Percentiles rank a stretch among this genome's conserved stretches.
Evolutionary conservation across 352 stramenopile species (phyloP).

Genomic region (Globisporangium yorkense): DNA sequence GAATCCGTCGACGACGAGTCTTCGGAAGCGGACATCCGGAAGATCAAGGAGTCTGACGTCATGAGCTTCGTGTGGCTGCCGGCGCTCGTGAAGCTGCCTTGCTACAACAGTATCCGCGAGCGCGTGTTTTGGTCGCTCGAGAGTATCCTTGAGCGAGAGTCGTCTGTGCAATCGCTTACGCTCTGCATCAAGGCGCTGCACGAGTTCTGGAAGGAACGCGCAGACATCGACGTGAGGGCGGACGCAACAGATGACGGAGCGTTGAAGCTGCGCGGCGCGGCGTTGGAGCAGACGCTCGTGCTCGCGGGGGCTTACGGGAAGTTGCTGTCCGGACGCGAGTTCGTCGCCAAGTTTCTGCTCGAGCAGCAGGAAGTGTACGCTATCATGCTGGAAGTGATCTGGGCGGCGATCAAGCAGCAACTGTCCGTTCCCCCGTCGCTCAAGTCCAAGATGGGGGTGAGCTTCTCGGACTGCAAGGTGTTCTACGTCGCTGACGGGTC

Average conservation of each 20-base stretch:
- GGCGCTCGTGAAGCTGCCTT: slow-evolving; percentile 58
- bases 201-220: slow-evolving; percentile 46
- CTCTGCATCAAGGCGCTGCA: slow-evolving; percentile 65
- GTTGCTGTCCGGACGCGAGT: slow-evolving; percentile 60
- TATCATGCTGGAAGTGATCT: slow-evolving; percentile 67
- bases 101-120: slow-evolving; percentile 48
- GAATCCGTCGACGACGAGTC: slow-evolving; percentile 25
- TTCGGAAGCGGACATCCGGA: slow-evolving; percentile 18
- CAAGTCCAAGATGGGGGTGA: slow-evolving; percentile 42
- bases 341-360: slow-evolving; percentile 58
- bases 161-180: slow-evolving; percentile 56
- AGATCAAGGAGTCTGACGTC: slow-evolving; percentile 7
- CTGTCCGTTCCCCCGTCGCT: slow-evolving; percentile 42
- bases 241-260: background rate
- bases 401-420: slow-evolving; percentile 62
- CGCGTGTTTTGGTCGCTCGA: slow-evolving; percentile 63
- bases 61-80: slow-evolving; percentile 72
- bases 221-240: slow-evolving; percentile 8
- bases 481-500: slow-evolving; percentile 69
- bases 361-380: slow-evolving; percentile 47
- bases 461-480: slow-evolving; percentile 74
- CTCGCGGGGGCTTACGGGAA: slow-evolving; percentile 60
- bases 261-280: slow-evolving; percentile 22
- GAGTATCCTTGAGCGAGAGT: slow-evolving; percentile 63
- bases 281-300: slow-evolving; percentile 50